Base-by-base conservation (phyloP, 1,284 basidiomycete species). In the Violaceomyces palustris region DNA sequence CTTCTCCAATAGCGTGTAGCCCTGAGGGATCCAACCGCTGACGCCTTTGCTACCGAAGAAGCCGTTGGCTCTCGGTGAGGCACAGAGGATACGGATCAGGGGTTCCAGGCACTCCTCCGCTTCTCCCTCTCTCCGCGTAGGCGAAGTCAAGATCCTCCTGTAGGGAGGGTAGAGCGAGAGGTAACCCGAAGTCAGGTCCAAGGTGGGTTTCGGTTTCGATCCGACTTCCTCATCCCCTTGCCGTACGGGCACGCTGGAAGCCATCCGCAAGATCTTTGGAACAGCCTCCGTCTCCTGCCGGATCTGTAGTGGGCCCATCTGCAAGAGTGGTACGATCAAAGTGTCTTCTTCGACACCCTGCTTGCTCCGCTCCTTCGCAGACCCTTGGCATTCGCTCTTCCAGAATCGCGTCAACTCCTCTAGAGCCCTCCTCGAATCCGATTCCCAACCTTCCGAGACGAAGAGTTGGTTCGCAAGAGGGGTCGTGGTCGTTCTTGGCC, bases 21-120 rank as follows among this genome's bases (percentile, higher is more conserved):
- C 93, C 67, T 93, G 90, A 4, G 94, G 94, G 55, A 99, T 91
- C 47, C 89, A 82, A 14, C 88, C 84, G 7, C 90, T 94, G 14
- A 96, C 77, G 1, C 93, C 94, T 43, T 79, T 81, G 3, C 89
- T 94, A 4, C 84, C 85, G 69, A 83, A 91, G 74, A 99, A 99
- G 0, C 93, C 93, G 67, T 99, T 99, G 1, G 69, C 50, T 78
- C 86, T 82, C 0, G 93, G 93, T 46, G 86, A 83, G 2, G 94
- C 88, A 28, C 86, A 86, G 3, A 97, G 81, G 44, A 98, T 82
- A 29, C 83, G 75, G 44, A 85, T 85, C n/a, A 75, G 76, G n/a
- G n/a, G n/a, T n/a, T n/a, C n/a, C n/a, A n/a, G n/a, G n/a, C n/a
- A n/a, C 0, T 64, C 62, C 17, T 83, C 75, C 12, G 21, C 18